Evolutionary conservation across 2,329 filamentous ascomycete genomes (phyloP), one percentile per base, ranked within the genome.

Genomic region (Fusarium sp.): DNA sequence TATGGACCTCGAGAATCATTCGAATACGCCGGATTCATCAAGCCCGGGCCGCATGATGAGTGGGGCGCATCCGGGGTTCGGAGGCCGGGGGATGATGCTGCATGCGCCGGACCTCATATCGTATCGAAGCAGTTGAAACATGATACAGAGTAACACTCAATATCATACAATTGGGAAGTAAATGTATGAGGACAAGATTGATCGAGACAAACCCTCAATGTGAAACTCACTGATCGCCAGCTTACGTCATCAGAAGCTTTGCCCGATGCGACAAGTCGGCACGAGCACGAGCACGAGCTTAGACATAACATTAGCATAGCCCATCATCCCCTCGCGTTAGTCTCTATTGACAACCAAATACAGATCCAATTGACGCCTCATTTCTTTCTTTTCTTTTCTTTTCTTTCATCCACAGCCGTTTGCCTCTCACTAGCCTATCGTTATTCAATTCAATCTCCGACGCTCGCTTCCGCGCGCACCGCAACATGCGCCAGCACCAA

Each of bases 171-270:
- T 35, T 12, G 10, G 19, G 0, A 2, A 38, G 6, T 11, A 13
- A 18, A 4, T 21, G 7, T 28, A 28, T 28, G 25, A 28, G 25
- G 25, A 28, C 25, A 12, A 28, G 7, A 30, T 33, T 25, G 6
- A 23, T 38, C 37, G 4, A 32, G 16, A 33, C 21, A 50, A 47
- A 12, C 25, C 57, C 16, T 37, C 15, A 37, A 35, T 13, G 19
- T 30, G 16, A 40, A 66, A 60, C 37, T 38, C 16, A 54, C 40
- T 40, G 37, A 40, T 50, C 40, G 12, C 10, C 18, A 18, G 75
- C 75, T 77, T 78, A 78, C 59, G 74, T 78, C 73, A 78, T 77
- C 76, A 61, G 9, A 19, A 67, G 52, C 71, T 71, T 75, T 58
- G 37, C 64, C 69, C 57, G 53, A 72, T 73, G 43, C 61, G 57